Evolutionary conservation across 2,329 filamentous ascomycete species (phyloP).

Genomic region (Pseudofabraea citricarpa): DNA sequence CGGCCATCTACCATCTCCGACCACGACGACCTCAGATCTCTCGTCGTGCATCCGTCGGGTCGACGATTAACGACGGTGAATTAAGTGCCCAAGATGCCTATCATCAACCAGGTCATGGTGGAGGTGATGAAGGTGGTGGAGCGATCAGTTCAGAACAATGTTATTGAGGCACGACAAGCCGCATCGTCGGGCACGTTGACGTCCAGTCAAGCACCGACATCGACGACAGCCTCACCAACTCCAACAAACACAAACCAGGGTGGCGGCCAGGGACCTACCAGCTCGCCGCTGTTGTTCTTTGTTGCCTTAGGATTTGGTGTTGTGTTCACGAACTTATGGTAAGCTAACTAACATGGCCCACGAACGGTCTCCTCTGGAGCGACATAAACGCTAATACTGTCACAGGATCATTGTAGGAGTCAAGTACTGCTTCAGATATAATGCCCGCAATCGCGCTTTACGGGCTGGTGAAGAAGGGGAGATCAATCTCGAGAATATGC

Average conservation of each 20-base stretch:
- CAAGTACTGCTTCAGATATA: conserved; percentile 99
- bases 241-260: conserved; percentile 18
- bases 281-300: conserved; percentile 81
- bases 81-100: conserved; percentile 15
- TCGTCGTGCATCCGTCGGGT: too few species aligned
- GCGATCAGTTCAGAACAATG: conserved; percentile 12
- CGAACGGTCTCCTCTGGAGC: conserved; percentile 2
- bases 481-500: conserved; percentile 83
- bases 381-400: conserved; percentile 19
- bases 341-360: too few species aligned
- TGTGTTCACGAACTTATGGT: conserved; percentile 98
- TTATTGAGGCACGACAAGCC: conserved; percentile 11
- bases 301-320: conserved; percentile 95
- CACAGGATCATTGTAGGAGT: conserved; percentile 97
- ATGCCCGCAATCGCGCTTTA: conserved; percentile 81
- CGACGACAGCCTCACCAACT: conserved; percentile 11
- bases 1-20: too few species aligned
- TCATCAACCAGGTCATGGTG: conserved; percentile 21
- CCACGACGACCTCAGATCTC: too few species aligned
- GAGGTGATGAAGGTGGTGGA: conserved; percentile 20
- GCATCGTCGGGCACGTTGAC: conserved; percentile 6
- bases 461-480: conserved; percentile 77
- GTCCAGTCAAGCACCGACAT: conserved; percentile 1
- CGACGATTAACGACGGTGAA: too few species aligned
- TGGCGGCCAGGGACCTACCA: conserved; percentile 46